Evolutionary conservation across 2,329 filamentous ascomycete genomes (phyloP).

Genomic region (Fusarium xylarioides): DNA sequence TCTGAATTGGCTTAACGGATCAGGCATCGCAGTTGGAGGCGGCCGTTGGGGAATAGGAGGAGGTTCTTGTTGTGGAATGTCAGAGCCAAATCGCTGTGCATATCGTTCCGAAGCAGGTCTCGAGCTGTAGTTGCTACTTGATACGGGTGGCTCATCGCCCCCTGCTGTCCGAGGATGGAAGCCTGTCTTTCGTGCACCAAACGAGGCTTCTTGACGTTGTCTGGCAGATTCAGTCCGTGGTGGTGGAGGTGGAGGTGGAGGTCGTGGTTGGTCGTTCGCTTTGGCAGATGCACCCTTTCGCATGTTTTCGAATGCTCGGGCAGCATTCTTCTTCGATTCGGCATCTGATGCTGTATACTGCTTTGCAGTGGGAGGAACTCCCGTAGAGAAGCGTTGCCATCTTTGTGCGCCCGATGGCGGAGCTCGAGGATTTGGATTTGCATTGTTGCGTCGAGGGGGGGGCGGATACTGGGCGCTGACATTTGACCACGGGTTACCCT

Average conservation of each 20-base stretch:
- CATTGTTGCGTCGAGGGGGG: slow-evolving; percentile 55
- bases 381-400: slow-evolving; percentile 55
- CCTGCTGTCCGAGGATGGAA: slow-evolving; percentile 60
- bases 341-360: slow-evolving; percentile 47
- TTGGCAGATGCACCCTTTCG: slow-evolving; percentile 47
- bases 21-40: slow-evolving; percentile 45
- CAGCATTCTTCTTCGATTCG: slow-evolving; percentile 53
- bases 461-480: slow-evolving; percentile 59
- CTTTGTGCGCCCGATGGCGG: slow-evolving; percentile 53
- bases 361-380: slow-evolving; percentile 55
- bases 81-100: slow-evolving; percentile 17
- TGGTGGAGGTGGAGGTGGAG: slow-evolving; percentile 50
- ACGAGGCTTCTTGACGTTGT: slow-evolving; percentile 64
- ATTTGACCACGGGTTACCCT: slow-evolving; percentile 66
- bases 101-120: slow-evolving; percentile 43
- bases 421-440: slow-evolving; percentile 17
- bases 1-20: slow-evolving; percentile 60
- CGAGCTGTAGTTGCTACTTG: slow-evolving; percentile 60
- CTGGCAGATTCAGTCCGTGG: slow-evolving; percentile 62
- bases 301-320: slow-evolving; percentile 56
- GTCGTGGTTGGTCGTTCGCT: slow-evolving; percentile 42
- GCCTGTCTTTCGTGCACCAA: slow-evolving; percentile 60
- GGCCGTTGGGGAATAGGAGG: slow-evolving; percentile 30
- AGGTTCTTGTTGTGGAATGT: slow-evolving; percentile 20
- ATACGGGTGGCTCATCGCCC: slow-evolving; percentile 63